phyloP scores from a whole-genome alignment of 139 green algal genomes.

The Pleodorina starrii region DNA sequence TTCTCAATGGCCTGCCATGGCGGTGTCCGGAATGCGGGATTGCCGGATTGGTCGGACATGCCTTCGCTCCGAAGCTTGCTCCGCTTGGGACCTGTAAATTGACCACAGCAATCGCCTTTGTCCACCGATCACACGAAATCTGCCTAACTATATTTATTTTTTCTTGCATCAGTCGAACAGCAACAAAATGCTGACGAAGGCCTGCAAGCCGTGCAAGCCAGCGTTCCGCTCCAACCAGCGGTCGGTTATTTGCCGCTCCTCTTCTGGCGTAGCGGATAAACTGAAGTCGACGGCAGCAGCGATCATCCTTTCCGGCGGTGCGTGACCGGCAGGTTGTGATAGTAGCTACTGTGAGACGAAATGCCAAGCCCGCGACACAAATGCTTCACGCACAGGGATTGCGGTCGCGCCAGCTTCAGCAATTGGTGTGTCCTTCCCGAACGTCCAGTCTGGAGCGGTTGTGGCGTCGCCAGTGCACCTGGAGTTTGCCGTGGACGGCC shows the following conservation, averaged over 20 bases:
- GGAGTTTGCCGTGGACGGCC: conserved; percentile 60
- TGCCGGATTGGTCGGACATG: too few species aligned
- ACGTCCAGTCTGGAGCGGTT: conserved; percentile 5
- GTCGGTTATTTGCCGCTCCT: neutral
- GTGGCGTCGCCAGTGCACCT: conserved; percentile 59
- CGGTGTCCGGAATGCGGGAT: too few species aligned
- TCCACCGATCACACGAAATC: too few species aligned
- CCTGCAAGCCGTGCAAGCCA: neutral
- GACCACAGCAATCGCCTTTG: too few species aligned
- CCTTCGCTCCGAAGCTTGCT: too few species aligned
- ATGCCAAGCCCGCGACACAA: too few species aligned
- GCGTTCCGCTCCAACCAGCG: neutral
- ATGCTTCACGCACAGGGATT: conserved; percentile 18
- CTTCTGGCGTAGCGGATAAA: neutral
- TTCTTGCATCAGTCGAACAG: too few species aligned
- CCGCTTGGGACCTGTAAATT: too few species aligned
- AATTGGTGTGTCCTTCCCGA: conserved; percentile 41
- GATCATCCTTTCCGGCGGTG: neutral
- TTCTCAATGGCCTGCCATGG: too few species aligned
- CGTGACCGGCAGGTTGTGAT: neutral
- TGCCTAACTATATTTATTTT: too few species aligned
- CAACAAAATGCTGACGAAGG: conserved; percentile 13
- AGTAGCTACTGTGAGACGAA: too few species aligned
- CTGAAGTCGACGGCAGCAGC: neutral
- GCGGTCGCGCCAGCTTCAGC: conserved; percentile 44